Evolutionary conservation across 78 protist genomes (phyloP).

Genomic region (Cavenderia fasciculata): DNA sequence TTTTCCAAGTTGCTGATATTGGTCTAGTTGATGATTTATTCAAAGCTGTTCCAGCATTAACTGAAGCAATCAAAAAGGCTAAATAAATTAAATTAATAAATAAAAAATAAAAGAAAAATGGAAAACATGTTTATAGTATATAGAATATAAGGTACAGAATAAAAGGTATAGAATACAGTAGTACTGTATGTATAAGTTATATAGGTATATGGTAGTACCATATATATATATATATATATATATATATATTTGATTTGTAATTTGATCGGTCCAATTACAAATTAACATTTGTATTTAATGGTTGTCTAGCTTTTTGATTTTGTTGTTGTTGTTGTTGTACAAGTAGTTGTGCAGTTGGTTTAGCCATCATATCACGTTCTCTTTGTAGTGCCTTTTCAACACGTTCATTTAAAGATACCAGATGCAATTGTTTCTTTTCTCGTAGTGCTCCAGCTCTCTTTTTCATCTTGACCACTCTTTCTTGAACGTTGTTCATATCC

Average conservation of each 20-base stretch:
- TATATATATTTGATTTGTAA: too few species aligned
- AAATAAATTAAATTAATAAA: slow-evolving; percentile 15
- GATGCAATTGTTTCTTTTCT: slow-evolving; percentile 68
- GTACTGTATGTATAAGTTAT: too few species aligned
- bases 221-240: too few species aligned
- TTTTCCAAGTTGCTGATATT: slow-evolving; percentile 92
- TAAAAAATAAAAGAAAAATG: neutral
- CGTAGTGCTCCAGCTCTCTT: slow-evolving; percentile 30
- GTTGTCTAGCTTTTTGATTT: neutral
- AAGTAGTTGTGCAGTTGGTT: slow-evolving; percentile 47
- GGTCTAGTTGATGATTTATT: slow-evolving; percentile 92
- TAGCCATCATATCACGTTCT: slow-evolving; percentile 62
- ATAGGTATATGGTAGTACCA: too few species aligned
- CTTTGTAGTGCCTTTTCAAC: slow-evolving; percentile 53
- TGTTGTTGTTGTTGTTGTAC: slow-evolving; percentile 36
- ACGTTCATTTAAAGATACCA: slow-evolving; percentile 15
- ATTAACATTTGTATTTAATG: slow-evolving; percentile 25
- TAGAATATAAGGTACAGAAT: too few species aligned
- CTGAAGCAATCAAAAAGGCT: slow-evolving; percentile 59
- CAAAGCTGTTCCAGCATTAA: slow-evolving; percentile 85
- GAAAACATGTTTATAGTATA: too few species aligned
- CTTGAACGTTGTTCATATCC: slow-evolving; percentile 41
- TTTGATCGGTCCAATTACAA: neutral
- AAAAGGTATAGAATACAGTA: too few species aligned
- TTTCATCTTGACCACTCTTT: slow-evolving; percentile 35